Evolutionary conservation across 805 yeast genomes (phyloP).

Genomic region (Candida ascalaphidarum): DNA sequence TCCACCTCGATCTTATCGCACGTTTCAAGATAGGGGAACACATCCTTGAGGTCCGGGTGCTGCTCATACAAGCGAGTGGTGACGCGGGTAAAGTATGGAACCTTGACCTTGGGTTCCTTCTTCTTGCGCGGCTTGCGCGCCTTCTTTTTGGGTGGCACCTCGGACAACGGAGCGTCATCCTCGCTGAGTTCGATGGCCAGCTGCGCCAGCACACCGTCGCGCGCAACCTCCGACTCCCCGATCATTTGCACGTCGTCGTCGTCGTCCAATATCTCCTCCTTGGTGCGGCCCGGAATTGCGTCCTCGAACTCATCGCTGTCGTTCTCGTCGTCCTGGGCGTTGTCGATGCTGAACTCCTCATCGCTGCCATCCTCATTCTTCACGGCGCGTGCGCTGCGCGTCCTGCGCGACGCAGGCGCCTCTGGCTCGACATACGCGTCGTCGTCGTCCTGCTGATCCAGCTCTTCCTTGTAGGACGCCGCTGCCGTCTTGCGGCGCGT

Average conservation of each 20-base stretch:
- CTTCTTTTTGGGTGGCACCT: constrained; percentile 11
- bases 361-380: constrained; percentile 4
- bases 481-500: constrained; percentile 1
- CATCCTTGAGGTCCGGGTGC: constrained; percentile 72
- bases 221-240: constrained; percentile 7
- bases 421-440: constrained; percentile 5
- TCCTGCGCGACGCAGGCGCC: no score
- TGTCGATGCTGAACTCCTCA: constrained; percentile 1
- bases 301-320: constrained; percentile 6
- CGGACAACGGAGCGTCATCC: constrained; percentile 17
- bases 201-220: constrained; percentile 13
- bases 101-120: constrained; percentile 43
- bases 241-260: constrained; percentile 13
- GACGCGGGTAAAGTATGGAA: constrained; percentile 61
- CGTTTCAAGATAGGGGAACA: constrained; percentile 56
- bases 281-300: no score
- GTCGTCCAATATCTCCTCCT: constrained; percentile 4
- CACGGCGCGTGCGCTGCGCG: constrained; percentile 6
- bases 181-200: constrained; percentile 15
- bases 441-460: constrained; percentile 11
- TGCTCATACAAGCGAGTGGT: constrained; percentile 59
- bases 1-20: constrained; percentile 40
- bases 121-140: constrained; percentile 17
- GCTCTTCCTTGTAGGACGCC: constrained; percentile 16
- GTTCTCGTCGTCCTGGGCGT: constrained; percentile 7